Percentiles rank a stretch among this genome's conserved stretches.
Evolutionary conservation across 139 green algal genomes (phyloP).

Genomic region (Edaphochlamys debaryana): DNA sequence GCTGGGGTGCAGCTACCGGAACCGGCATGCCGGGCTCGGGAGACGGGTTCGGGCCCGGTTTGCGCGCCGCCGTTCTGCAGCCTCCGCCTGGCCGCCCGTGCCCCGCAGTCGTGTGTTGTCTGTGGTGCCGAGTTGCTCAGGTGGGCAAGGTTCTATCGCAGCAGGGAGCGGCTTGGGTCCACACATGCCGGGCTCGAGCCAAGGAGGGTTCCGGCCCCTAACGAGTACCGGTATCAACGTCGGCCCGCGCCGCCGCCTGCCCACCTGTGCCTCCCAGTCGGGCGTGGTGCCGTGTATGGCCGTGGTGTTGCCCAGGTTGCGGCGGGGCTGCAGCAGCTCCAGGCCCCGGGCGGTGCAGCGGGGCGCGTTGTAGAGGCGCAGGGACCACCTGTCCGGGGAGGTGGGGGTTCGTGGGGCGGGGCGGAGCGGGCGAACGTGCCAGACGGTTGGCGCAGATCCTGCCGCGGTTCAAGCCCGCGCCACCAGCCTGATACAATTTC

Average conservation of each 20-base stretch:
- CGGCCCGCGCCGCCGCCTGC: not conserved
- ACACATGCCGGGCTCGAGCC: not conserved
- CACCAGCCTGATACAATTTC: too few relatives aligned
- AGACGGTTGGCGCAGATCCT: too few relatives aligned
- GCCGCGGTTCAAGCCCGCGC: too few relatives aligned
- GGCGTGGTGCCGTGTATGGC: slow-evolving; percentile 14
- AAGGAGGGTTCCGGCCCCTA: too few relatives aligned
- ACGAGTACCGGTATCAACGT: not conserved
- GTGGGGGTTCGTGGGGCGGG: not conserved
- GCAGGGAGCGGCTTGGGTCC: too few relatives aligned
- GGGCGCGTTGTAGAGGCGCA: slow-evolving; percentile 14
- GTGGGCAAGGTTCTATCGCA: too few relatives aligned
- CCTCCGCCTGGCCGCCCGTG: too few relatives aligned
- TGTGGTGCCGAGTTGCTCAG: not conserved
- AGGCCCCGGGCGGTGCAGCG: slow-evolving; percentile 9
- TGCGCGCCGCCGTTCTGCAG: too few relatives aligned
- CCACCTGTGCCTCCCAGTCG: not conserved
- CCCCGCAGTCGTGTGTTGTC: not conserved
- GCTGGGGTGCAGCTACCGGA: too few relatives aligned
- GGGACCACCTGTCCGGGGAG: slow-evolving; percentile 15
- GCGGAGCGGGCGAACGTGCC: too few relatives aligned
- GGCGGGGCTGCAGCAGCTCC: slow-evolving; percentile 32
- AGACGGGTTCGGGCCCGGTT: too few relatives aligned
- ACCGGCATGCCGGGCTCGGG: too few relatives aligned
- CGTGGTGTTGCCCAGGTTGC: slow-evolving; percentile 24